phyloP scores from a whole-genome alignment of 176 grass and related monocot species.

The Musa schizocarpa region DNA sequence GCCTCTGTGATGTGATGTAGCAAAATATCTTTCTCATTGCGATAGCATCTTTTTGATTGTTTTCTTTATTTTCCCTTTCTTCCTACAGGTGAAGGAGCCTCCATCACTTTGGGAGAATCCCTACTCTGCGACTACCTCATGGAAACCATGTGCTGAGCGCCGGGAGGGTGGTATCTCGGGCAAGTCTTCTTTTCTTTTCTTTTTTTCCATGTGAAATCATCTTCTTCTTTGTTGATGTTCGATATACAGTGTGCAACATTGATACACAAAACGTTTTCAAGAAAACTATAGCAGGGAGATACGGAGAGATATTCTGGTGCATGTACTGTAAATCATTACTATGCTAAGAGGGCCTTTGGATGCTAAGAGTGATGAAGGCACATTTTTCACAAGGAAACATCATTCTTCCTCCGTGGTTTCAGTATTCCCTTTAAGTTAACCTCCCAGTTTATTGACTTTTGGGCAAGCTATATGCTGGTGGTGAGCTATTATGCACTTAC shows the following conservation, averaged over 20 bases:
- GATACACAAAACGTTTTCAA: background rate
- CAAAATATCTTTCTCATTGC: background rate
- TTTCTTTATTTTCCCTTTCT: slow-evolving; percentile 16
- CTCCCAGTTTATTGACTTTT: no score
- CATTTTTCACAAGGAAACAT: background rate
- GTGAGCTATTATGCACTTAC: no score
- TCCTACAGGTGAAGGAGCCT: slow-evolving; percentile 38
- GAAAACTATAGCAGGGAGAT: no score
- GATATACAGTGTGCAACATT: background rate
- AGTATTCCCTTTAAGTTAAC: background rate
- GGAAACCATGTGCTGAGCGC: slow-evolving; percentile 85
- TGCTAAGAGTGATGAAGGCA: background rate
- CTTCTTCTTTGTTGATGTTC: background rate
- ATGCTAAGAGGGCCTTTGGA: background rate
- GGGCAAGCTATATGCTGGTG: no score
- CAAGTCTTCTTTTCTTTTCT: slow-evolving; percentile 20
- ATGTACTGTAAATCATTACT: background rate
- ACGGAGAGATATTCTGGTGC: background rate
- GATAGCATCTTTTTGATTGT: background rate
- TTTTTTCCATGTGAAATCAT: background rate
- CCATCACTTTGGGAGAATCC: slow-evolving; percentile 94
- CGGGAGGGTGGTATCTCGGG: slow-evolving; percentile 56
- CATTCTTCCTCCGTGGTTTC: background rate
- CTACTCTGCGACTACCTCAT: slow-evolving; percentile 53
- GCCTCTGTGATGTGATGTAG: background rate